These are phyloP conservation scores for Vitis hybrid DNA, from an alignment of 177 flowering plant species.

Conservation along the genomic window DNA sequence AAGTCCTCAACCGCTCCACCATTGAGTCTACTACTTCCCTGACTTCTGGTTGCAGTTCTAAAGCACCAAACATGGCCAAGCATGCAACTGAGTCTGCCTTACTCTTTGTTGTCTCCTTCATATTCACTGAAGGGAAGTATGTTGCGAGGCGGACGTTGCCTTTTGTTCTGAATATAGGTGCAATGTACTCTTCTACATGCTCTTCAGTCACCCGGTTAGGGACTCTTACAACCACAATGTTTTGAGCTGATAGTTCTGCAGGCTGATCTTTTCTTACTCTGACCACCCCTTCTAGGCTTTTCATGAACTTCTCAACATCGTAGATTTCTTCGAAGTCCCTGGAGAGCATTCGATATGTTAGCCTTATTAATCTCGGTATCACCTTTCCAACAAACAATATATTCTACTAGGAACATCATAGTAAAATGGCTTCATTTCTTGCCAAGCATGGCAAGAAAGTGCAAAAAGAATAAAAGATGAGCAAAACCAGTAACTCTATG, in stretches of 20 bases:
- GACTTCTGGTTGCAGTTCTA: slow-evolving; percentile 71
- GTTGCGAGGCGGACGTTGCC: slow-evolving; percentile 73
- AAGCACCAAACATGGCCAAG: slow-evolving; percentile 78
- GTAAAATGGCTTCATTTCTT: no score
- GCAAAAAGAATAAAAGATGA: no score
- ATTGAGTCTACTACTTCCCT: slow-evolving; percentile 81
- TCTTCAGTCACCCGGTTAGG: slow-evolving; percentile 75
- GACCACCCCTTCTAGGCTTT: slow-evolving; percentile 74
- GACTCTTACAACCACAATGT: slow-evolving; percentile 66
- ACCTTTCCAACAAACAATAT: no score
- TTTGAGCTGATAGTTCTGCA: slow-evolving; percentile 37
- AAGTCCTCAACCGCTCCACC: slow-evolving; percentile 65
- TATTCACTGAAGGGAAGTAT: slow-evolving; percentile 80
- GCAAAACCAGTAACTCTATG: no score
- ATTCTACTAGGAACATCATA: no score
- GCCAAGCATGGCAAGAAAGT: no score
- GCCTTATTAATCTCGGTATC: no score
- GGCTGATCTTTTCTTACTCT: slow-evolving; percentile 60
- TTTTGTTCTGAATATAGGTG: slow-evolving; percentile 55
- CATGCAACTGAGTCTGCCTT: slow-evolving; percentile 61
- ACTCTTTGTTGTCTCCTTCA: slow-evolving; percentile 50
- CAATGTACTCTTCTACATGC: slow-evolving; percentile 54
- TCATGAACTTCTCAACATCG: slow-evolving; percentile 68
- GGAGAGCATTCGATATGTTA: slow-evolving; percentile 18
- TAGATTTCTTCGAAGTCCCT: slow-evolving; percentile 82